Conservation (phyloP, 2,329 filamentous ascomycete species). For the Aspergillus ustus region DNA sequence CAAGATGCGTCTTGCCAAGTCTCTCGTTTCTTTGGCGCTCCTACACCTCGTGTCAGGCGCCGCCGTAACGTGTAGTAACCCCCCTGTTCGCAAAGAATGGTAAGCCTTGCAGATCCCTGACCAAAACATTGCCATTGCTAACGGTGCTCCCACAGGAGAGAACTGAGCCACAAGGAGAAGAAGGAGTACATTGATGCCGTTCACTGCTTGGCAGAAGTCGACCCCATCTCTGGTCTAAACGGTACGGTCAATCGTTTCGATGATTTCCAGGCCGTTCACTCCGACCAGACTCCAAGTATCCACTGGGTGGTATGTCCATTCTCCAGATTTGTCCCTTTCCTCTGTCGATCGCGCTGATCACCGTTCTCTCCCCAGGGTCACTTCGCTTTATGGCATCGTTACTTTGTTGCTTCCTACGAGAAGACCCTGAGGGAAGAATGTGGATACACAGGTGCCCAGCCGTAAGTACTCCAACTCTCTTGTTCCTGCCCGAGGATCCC, state of each 20-base stretch:
- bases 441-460: slow-evolving; percentile 49
- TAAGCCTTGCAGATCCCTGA: slow-evolving; percentile 4
- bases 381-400: slow-evolving; percentile 51
- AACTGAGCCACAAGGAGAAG: slow-evolving; percentile 11
- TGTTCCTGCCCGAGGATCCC: not conserved
- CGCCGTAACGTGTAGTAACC: slow-evolving; percentile 17
- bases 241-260: slow-evolving; percentile 20
- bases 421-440: slow-evolving; percentile 47
- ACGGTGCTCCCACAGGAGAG: slow-evolving; percentile 13
- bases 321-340: not conserved
- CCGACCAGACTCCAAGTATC: slow-evolving; percentile 21
- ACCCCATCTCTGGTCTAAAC: slow-evolving; percentile 20
- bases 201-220: slow-evolving; percentile 17
- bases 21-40: slow-evolving; percentile 14
- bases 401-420: slow-evolving; percentile 48
- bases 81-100: slow-evolving; percentile 25
- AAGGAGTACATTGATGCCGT: slow-evolving; percentile 20
- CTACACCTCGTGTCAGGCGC: slow-evolving; percentile 11
- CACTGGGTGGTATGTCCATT: slow-evolving; percentile 20
- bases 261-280: slow-evolving; percentile 24
- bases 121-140: not conserved
- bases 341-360: slow-evolving; percentile 16
- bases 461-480: slow-evolving; percentile 31
- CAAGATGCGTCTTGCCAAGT: slow-evolving; percentile 18
- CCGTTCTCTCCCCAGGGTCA: slow-evolving; percentile 17